These are phyloP conservation scores for Solanum piurae DNA, from an alignment of 257 asterid genomes.

Conservation along the genomic window DNA sequence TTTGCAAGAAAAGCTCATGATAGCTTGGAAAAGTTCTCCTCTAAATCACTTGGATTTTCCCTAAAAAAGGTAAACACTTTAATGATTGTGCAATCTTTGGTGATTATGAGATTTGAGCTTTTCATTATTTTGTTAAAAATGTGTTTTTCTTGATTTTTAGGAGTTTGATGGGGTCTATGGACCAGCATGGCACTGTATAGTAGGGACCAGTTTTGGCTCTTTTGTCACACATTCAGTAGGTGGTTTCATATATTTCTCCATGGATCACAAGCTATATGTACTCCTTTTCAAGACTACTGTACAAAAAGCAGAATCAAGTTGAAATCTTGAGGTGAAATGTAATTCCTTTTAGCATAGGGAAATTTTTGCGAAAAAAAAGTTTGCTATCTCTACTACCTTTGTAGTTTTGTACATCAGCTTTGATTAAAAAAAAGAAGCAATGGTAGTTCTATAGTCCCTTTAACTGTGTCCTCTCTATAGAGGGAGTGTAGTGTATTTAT, in stretches of 20 bases:
- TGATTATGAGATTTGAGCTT: background rate
- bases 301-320: constrained; percentile 52
- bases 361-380: constrained; percentile 3
- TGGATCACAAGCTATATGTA: constrained; percentile 69
- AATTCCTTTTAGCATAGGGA: constrained; percentile 10
- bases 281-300: constrained; percentile 77
- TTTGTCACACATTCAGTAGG: constrained; percentile 84
- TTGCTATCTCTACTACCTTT: constrained; percentile 9
- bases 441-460: background rate
- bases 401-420: constrained; percentile 27
- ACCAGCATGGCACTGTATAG: constrained; percentile 90
- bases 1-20: constrained; percentile 82
- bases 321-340: constrained; percentile 15
- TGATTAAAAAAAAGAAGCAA: constrained; percentile 1
- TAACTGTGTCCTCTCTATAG: background rate
- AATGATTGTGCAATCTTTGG: background rate
- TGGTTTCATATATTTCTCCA: constrained; percentile 75
- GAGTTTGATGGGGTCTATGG: constrained; percentile 85
- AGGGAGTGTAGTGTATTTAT: background rate
- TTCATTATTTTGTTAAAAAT: background rate
- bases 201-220: constrained; percentile 82
- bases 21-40: constrained; percentile 92
- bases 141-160: constrained; percentile 27
- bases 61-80: constrained; percentile 59
- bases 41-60: constrained; percentile 77